Base-by-base conservation (phyloP, 352 stramenopile genomes). In the Nothophytophthora sp. region DNA sequence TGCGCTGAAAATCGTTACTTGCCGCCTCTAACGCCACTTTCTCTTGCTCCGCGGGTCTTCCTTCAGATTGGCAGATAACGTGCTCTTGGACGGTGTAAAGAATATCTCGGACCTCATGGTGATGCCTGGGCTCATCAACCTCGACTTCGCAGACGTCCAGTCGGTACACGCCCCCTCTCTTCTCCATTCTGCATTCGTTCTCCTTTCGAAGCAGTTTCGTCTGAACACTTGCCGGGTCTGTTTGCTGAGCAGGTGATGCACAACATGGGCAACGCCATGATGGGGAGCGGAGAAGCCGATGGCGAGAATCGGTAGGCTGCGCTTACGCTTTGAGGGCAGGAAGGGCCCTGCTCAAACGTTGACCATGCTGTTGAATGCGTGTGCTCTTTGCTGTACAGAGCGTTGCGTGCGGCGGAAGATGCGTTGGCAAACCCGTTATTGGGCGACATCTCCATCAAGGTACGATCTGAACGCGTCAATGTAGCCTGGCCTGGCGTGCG, bases 71-170 rank as follows among this genome's bases (percentile, higher is more conserved):
- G 84, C 84, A 5, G 84, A 95, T 35, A 86, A 95, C 39, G 84
- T 95, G 52, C 73, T 95, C 15, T 68, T 92, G 39, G 81, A 91
- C 37, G 87, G 84, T 36, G 84, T 95, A 30, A 92, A 92, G 65
- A 95, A 95, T 56, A 92, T 95, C 46, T 92, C 84, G 20, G 84
- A 95, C 49, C 53, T 95, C 20, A 95, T 95, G 84, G 84, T 95
- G 64, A 95, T 90, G 78, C 84, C 84, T 4, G 84, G 84, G 1
- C 68, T 95, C 16, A 95, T 95, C 51, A 95, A 95, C 56, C 73
- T 95, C 39, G 84, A 95, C 54, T 95, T 95, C 60, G 84, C 84
- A 1, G 84, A 95, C 40, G 81, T 95, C 28, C 81, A 95, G 47
- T 92, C 84, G 58, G 84, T 88, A 70, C 23, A 56, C 23, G 38